Conservation (phyloP, 148 eudicot species). For the Limonium bicolor region DNA sequence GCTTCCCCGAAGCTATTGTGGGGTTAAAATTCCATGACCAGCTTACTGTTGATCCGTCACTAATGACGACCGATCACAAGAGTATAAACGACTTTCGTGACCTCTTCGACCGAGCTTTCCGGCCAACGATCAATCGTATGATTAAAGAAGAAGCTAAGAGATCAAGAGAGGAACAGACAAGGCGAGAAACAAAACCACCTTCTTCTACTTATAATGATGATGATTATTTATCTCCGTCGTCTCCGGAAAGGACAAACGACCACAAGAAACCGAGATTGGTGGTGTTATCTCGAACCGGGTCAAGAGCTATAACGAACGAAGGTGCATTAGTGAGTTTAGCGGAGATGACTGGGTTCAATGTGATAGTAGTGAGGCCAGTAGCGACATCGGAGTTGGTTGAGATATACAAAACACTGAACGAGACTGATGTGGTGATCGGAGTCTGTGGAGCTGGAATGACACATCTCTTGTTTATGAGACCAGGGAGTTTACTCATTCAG, state of each 20-base stretch:
- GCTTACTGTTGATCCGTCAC: conserved; percentile 6
- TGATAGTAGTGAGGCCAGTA: conserved; percentile 7
- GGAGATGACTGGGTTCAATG: conserved; percentile 27
- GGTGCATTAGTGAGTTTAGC: conserved; percentile 23
- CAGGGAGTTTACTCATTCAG: conserved; percentile 39
- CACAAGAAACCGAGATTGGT: conserved; percentile 14
- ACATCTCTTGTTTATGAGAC: conserved; percentile 31
- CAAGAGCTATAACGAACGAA: conserved; percentile 31
- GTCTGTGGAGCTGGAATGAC: conserved; percentile 54
- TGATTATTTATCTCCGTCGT: too few relatives aligned
- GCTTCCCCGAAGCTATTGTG: conserved; percentile 38
- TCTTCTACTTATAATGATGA: too few relatives aligned
- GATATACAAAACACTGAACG: conserved; percentile 21
- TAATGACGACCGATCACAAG: neutral
- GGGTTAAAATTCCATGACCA: conserved; percentile 35
- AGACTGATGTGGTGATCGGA: conserved; percentile 36
- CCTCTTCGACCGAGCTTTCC: neutral
- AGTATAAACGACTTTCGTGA: neutral
- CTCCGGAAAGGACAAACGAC: conserved; percentile 5
- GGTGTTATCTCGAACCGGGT: conserved; percentile 24
- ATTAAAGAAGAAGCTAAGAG: neutral
- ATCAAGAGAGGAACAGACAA: neutral
- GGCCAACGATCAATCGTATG: neutral
- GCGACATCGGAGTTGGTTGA: conserved; percentile 15
- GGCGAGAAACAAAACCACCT: neutral